Conservation (phyloP, 2,329 filamentous ascomycete genomes). For the Magnaporthales sp. region DNA sequence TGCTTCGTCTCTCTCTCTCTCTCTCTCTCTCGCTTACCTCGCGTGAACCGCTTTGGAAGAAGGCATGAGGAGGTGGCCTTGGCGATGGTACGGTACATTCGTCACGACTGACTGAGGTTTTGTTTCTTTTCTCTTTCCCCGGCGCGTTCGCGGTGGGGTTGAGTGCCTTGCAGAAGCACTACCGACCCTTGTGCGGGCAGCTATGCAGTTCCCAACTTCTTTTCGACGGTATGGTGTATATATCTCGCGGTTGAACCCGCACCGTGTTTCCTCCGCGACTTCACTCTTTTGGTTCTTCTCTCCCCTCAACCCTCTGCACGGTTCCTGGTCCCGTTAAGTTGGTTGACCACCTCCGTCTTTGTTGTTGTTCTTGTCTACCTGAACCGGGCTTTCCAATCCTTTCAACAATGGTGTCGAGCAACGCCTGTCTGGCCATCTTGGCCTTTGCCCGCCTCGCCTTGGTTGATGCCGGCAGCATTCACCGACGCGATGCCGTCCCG, state of each 20-base stretch:
- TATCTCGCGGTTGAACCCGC: background rate
- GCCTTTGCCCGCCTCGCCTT: constrained; percentile 6
- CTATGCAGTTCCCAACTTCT: background rate
- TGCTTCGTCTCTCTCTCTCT: background rate
- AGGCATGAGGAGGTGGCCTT: background rate
- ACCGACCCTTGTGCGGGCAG: background rate
- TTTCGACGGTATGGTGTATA: background rate
- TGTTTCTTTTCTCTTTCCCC: background rate
- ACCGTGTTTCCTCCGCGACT: background rate
- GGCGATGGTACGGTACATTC: background rate
- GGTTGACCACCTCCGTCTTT: background rate
- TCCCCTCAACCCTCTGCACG: background rate
- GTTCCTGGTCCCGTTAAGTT: background rate
- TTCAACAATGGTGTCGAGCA: constrained; percentile 1
- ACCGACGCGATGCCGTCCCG: constrained; percentile 19
- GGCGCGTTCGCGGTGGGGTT: background rate
- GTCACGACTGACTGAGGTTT: background rate
- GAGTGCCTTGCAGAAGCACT: background rate
- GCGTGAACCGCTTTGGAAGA: background rate
- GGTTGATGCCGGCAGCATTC: constrained; percentile 13
- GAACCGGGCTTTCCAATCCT: background rate
- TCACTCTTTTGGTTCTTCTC: background rate
- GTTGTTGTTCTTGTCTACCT: background rate
- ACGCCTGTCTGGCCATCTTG: constrained; percentile 3
- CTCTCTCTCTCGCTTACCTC: background rate